These are phyloP conservation scores for Excoecaria agallocha DNA, from an alignment of 345 rosid genomes.

Conservation along the genomic window DNA sequence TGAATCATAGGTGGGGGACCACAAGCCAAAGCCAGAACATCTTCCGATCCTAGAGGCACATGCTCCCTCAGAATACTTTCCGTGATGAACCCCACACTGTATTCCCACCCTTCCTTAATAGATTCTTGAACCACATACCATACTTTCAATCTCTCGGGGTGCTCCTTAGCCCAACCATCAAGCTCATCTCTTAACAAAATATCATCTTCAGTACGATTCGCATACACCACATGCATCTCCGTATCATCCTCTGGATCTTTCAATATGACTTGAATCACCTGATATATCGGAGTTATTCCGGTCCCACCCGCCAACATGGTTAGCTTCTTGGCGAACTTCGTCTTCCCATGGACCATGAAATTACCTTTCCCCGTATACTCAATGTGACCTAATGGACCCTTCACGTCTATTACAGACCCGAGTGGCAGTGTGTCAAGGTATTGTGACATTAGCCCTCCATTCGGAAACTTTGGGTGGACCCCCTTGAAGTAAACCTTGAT, in stretches of 20 bases:
- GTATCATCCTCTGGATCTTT: constrained; percentile 78
- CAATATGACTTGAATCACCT: constrained; percentile 67
- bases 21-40: constrained; percentile 66
- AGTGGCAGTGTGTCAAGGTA: constrained; percentile 61
- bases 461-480: constrained; percentile 71
- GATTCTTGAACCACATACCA: constrained; percentile 81
- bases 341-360: constrained; percentile 70
- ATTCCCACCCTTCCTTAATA: constrained; percentile 66
- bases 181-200: constrained; percentile 75
- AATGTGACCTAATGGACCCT: constrained; percentile 87
- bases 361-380: constrained; percentile 74
- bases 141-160: constrained; percentile 54
- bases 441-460: constrained; percentile 88
- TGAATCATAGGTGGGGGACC: constrained; percentile 99
- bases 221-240: constrained; percentile 78
- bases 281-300: constrained; percentile 88
- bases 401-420: constrained; percentile 62
- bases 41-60: constrained; percentile 55
- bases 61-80: constrained; percentile 68
- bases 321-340: constrained; percentile 69
- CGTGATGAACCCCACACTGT: constrained; percentile 66
- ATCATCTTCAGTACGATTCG: constrained; percentile 83
- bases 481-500: constrained; percentile 77
- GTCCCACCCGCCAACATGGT: constrained; percentile 96
- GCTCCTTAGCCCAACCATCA: constrained; percentile 67